Evolutionary conservation across 148 eudicot genomes (phyloP).

Genomic region (Camellia lanceoleosa): DNA sequence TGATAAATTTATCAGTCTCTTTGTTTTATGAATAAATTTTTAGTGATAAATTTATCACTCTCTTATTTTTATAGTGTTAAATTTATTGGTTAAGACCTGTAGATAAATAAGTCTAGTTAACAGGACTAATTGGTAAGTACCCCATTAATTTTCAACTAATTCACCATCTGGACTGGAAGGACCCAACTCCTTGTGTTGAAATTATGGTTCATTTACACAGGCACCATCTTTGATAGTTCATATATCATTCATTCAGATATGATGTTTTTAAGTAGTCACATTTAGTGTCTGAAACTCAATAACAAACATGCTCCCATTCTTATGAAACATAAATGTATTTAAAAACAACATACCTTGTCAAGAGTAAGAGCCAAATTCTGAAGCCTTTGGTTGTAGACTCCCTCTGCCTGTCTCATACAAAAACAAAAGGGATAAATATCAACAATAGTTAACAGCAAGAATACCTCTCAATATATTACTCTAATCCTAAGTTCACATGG

Average conservation of each 20-base stretch:
- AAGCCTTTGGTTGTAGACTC: slow-evolving; percentile 92
- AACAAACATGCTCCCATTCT: background rate
- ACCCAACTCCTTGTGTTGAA: background rate
- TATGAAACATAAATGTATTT: background rate
- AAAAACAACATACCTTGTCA: slow-evolving; percentile 62
- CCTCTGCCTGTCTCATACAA: slow-evolving; percentile 70
- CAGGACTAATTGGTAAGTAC: too few relatives aligned
- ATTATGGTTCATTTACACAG: background rate
- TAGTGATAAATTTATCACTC: too few relatives aligned
- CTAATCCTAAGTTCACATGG: background rate
- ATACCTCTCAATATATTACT: background rate
- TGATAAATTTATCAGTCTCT: too few relatives aligned
- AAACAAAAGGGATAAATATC: slow-evolving; percentile 17
- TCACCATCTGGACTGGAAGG: background rate
- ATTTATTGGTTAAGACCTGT: too few relatives aligned
- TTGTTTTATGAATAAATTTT: too few relatives aligned
- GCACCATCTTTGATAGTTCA: background rate
- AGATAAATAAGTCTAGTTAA: too few relatives aligned
- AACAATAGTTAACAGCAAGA: background rate
- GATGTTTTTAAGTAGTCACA: too few relatives aligned
- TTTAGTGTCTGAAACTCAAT: background rate
- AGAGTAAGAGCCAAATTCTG: slow-evolving; percentile 97
- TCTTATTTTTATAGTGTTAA: too few relatives aligned
- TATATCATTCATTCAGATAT: background rate
- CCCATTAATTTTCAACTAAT: background rate